These are phyloP conservation scores for Crassisporium funariophilum DNA, from an alignment of 768 basidiomycete genomes.

Conservation along the genomic window DNA sequence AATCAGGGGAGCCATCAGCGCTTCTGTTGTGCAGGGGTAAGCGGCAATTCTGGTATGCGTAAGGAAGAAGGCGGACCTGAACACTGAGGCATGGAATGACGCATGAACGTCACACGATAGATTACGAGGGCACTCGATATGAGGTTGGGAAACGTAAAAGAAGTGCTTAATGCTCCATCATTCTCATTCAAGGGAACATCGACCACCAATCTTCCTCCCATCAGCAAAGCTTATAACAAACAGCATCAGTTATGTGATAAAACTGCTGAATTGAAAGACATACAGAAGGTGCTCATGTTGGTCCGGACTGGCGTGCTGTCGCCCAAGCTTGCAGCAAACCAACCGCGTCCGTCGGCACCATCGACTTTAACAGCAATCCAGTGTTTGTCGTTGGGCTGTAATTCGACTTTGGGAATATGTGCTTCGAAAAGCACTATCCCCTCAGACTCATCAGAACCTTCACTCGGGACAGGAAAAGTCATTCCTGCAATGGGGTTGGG, in stretches of 20 bases:
- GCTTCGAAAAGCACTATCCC: constrained; percentile 69
- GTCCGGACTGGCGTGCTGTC: constrained; percentile 30
- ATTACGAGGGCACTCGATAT: constrained; percentile 64
- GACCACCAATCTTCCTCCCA: constrained; percentile 34
- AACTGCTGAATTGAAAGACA: constrained; percentile 21
- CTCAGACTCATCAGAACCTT: constrained; percentile 76
- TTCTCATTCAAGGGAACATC: constrained; percentile 31
- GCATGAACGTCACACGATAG: constrained; percentile 53
- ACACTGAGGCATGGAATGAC: constrained; percentile 32
- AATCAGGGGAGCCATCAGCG: constrained; percentile 66
- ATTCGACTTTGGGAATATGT: constrained; percentile 10
- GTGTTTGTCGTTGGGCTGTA: constrained; percentile 13
- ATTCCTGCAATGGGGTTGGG: constrained; percentile 57
- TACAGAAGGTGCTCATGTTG: constrained; percentile 46
- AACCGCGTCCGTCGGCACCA: constrained; percentile 53
- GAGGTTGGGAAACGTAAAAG: constrained; percentile 55
- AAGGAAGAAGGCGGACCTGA: constrained; percentile 28
- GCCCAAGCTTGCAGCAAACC: constrained; percentile 63
- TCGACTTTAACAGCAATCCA: constrained; percentile 61
- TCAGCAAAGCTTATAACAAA: constrained; percentile 40
- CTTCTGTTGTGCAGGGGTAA: constrained; percentile 36
- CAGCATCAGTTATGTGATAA: constrained; percentile 7
- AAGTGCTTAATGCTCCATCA: constrained; percentile 43
- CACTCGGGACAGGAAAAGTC: constrained; percentile 65
- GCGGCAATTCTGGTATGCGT: constrained; percentile 2